Conservation (phyloP, 139 green algal genomes). For the Zygnema cylindricum region DNA sequence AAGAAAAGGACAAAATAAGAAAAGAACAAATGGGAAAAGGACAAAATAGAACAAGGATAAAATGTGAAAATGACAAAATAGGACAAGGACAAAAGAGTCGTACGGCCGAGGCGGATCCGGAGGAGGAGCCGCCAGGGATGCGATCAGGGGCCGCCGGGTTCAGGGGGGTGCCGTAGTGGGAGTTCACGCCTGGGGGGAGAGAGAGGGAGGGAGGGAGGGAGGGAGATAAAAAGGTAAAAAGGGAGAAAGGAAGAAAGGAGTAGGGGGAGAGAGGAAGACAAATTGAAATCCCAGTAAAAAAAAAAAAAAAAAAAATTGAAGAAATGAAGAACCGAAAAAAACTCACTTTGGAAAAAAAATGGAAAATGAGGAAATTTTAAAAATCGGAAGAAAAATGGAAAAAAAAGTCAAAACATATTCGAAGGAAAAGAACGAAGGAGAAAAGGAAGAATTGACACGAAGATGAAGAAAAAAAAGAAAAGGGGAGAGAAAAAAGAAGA, state of each 20-base stretch:
- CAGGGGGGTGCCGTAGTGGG: constrained; percentile 86
- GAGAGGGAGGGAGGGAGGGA: constrained; percentile 64
- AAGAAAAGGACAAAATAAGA: not conserved
- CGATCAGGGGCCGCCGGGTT: constrained; percentile 84
- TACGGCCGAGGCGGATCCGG: constrained; percentile 86
- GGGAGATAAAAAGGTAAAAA: too few species aligned
- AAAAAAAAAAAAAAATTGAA: too few species aligned
- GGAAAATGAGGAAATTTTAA: constrained; percentile 13
- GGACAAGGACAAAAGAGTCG: too few species aligned
- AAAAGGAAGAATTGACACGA: not conserved
- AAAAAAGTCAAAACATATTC: not conserved
- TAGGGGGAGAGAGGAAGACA: not conserved
- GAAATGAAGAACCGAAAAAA: too few species aligned
- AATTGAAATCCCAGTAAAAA: too few species aligned
- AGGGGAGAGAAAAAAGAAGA: not conserved
- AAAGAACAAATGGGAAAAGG: not conserved
- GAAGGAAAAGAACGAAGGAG: not conserved
- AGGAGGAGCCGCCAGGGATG: constrained; percentile 89
- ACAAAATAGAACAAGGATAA: not conserved
- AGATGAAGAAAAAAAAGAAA: not conserved
- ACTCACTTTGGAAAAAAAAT: too few species aligned
- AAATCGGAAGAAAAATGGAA: constrained; percentile 6
- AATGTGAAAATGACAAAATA: not conserved
- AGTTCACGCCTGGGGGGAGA: constrained; percentile 82
- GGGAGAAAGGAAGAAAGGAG: constrained; percentile 76